phyloP scores from a whole-genome alignment of 1,139 yeast genomes.

The Blastobotrys apis region DNA sequence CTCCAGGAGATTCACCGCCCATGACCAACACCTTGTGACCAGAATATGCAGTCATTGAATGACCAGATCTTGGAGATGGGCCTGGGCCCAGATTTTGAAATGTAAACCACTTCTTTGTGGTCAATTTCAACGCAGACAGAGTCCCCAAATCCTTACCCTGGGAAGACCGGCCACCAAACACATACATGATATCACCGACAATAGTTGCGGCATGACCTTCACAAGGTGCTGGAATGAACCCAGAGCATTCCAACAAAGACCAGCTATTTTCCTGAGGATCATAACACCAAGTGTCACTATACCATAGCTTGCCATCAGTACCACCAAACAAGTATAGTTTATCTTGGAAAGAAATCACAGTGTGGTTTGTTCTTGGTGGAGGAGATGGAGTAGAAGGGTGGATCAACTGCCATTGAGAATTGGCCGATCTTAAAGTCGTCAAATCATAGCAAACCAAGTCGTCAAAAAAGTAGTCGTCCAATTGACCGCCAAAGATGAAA shows the following conservation, averaged over 20 bases:
- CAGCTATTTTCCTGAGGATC: slow-evolving; percentile 68
- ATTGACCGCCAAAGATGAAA: slow-evolving; percentile 91
- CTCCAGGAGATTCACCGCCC: slow-evolving; percentile 70
- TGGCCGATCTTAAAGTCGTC: slow-evolving; percentile 78
- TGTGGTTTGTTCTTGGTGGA: slow-evolving; percentile 89
- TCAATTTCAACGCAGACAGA: slow-evolving; percentile 71
- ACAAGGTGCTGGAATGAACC: slow-evolving; percentile 74
- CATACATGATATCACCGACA: slow-evolving; percentile 73
- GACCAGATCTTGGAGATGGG: slow-evolving; percentile 94
- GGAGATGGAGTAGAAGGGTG: slow-evolving; percentile 49
- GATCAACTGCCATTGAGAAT: slow-evolving; percentile 78
- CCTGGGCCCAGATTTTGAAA: slow-evolving; percentile 52
- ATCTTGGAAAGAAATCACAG: slow-evolving; percentile 76
- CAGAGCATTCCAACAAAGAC: slow-evolving; percentile 49
- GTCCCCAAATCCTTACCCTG: slow-evolving; percentile 68
- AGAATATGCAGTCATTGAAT: slow-evolving; percentile 71
- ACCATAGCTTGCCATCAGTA: slow-evolving; percentile 70
- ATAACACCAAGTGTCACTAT: slow-evolving; percentile 76
- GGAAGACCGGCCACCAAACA: slow-evolving; percentile 86
- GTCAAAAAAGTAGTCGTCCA: slow-evolving; percentile 80
- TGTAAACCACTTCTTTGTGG: slow-evolving; percentile 68
- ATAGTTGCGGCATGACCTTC: slow-evolving; percentile 89
- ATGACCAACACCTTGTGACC: slow-evolving; percentile 71
- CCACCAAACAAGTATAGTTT: slow-evolving; percentile 93
- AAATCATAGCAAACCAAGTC: slow-evolving; percentile 85